These are phyloP conservation scores for Cystobasidiaceae sp. DNA, from an alignment of 1,284 basidiomycete genomes.

Conservation along the genomic window DNA sequence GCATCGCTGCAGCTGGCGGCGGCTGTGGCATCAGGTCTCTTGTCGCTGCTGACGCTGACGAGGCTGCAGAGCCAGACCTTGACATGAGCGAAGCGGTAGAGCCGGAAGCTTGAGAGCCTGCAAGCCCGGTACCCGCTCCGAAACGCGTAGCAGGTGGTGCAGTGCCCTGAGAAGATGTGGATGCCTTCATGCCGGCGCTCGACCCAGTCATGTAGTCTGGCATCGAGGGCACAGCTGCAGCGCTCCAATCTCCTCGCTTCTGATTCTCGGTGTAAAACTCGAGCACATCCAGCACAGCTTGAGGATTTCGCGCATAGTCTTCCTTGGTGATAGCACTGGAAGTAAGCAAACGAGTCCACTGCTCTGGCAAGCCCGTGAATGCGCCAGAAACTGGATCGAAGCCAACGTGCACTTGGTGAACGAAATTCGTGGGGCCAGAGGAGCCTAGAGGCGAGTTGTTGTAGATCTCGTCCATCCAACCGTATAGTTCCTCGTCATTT, in stretches of 20 bases:
- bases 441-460: constrained; percentile 84
- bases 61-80: constrained; percentile 32
- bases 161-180: constrained; percentile 17
- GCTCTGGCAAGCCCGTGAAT: constrained; percentile 92
- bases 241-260: constrained; percentile 67
- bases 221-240: constrained; percentile 5
- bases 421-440: constrained; percentile 90
- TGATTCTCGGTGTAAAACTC: constrained; percentile 98
- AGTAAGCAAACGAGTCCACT: constrained; percentile 92
- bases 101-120: constrained; percentile 13
- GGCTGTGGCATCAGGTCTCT: constrained; percentile 31
- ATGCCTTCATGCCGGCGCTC: not conserved
- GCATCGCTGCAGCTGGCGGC: constrained; percentile 34
- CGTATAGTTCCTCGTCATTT: constrained; percentile 90
- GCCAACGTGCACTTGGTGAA: constrained; percentile 96
- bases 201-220: constrained; percentile 17
- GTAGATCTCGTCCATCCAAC: constrained; percentile 95
- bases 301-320: constrained; percentile 93
- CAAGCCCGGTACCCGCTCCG: constrained; percentile 73
- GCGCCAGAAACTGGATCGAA: constrained; percentile 91
- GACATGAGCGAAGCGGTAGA: constrained; percentile 34
- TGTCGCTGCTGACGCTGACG: constrained; percentile 35
- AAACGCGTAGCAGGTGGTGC: constrained; percentile 60
- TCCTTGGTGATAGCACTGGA: constrained; percentile 96
- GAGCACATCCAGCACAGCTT: constrained; percentile 93